phyloP scores from a whole-genome alignment of 2,329 filamentous ascomycete genomes.

The Penicillium thymicola region DNA sequence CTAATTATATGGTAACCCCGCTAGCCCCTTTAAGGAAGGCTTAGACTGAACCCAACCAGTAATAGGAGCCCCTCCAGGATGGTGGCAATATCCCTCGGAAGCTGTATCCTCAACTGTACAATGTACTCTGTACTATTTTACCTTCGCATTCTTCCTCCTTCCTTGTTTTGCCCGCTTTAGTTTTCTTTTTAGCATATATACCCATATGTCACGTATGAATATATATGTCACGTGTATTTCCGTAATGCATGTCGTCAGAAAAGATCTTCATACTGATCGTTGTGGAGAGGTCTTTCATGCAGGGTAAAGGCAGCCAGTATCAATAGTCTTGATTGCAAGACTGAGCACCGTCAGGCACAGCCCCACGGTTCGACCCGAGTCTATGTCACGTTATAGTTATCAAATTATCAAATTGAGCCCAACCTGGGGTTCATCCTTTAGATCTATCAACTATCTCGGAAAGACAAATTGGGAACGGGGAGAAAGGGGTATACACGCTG shows the following conservation, averaged over 20 bases:
- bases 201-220: background rate
- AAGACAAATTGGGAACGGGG: background rate
- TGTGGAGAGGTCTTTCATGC: background rate
- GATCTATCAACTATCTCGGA: constrained; percentile 2
- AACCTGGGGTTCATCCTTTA: background rate
- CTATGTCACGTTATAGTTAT: background rate
- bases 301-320: constrained; percentile 3
- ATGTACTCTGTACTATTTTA: background rate
- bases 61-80: background rate
- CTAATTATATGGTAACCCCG: background rate
- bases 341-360: background rate
- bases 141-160: background rate
- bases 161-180: background rate
- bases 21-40: background rate
- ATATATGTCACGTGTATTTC: background rate
- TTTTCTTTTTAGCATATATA: background rate
- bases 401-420: background rate
- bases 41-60: background rate
- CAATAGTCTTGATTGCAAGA: background rate
- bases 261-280: background rate
- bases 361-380: background rate
- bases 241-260: background rate
- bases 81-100: background rate
- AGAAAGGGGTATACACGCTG: background rate
- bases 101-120: background rate